Evolutionary conservation across 176 grass and related monocot species (phyloP), one percentile per base, ranked within the genome.

Genomic region (sorghum (Sorghum bicolor)): DNA sequence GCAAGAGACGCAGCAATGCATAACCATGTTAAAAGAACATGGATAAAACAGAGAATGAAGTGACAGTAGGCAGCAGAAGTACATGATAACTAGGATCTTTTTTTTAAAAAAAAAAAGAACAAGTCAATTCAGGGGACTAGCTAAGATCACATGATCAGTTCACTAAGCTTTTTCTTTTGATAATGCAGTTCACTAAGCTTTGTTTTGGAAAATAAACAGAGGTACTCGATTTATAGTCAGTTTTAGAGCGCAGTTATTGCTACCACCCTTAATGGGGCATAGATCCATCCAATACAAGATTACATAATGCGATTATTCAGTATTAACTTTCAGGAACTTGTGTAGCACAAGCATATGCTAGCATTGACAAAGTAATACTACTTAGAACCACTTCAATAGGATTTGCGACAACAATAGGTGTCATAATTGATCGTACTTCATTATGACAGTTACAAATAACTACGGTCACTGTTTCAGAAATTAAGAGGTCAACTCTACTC

Each of bases 21-120:
- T 65, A 71, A 70, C 16, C 16, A 74, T 77, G 48, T 74, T 79
- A 28, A 22, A 71, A 24, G 25, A 44, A 67, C 26, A 88, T 60
- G 39, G 64, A 74, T 75, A 75, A 58, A 82, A 41, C 34, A 40
- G 13, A 81, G 12, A 8, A 30, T 2, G 5, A 43, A 43, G 70
- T 61, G 52, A 8, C 75, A 25, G 15, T 22, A 41, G 6, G 19
- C 47, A 75, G 16, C 29, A 52, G 43, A 70, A 70, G 33, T 30
- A 39, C 5, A 61, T 58, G 78, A 24, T 67, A 52, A 34, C 20
- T 78, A 22, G 64, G 8, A 43, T 44, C 13, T n/a, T 22, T 47
- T 44, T 64, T 61, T 12, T 4, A 2, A 14, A 29, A 28, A 8
- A 20, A 50, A 48, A 44, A 14, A 0, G 22, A 58, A 58, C 55